A percentile compares a stretch with the other conserved stretches of the same genome.
These are phyloP conservation scores for Candida tunisiensis DNA, from an alignment of 1,139 yeast genomes.

Conservation along the genomic window DNA sequence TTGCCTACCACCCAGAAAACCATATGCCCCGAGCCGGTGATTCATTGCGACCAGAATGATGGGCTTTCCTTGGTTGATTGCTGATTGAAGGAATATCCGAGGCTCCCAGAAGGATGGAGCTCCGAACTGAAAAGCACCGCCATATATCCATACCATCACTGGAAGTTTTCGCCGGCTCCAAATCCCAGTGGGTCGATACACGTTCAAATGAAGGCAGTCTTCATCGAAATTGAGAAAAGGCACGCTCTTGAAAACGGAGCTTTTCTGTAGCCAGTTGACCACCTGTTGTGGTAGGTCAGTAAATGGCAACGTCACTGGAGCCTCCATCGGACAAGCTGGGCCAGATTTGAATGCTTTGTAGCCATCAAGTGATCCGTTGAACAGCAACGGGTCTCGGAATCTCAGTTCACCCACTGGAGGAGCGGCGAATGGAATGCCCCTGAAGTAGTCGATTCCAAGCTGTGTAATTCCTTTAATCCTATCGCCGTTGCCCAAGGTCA, in stretches of 20 bases:
- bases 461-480: no score
- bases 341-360: background rate
- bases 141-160: constrained; percentile 22
- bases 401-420: constrained; percentile 11
- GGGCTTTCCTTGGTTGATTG: constrained; percentile 11
- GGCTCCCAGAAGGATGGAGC: constrained; percentile 10
- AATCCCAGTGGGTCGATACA: constrained; percentile 9
- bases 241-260: background rate
- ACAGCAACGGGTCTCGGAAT: constrained; percentile 9
- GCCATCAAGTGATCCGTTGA: constrained; percentile 4
- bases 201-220: constrained; percentile 14
- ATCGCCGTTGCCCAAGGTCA: no score
- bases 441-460: constrained; percentile 8
- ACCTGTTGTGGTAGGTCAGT: background rate
- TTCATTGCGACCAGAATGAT: constrained; percentile 21
- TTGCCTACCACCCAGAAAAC: constrained; percentile 10
- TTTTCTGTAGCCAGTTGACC: background rate
- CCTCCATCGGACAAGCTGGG: background rate
- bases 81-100: constrained; percentile 16
- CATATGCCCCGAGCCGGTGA: constrained; percentile 21
- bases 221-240: constrained; percentile 5
- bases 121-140: constrained; percentile 22
- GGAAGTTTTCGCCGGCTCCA: constrained; percentile 5
- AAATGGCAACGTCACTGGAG: background rate
- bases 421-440: constrained; percentile 13